Evolutionary conservation across 345 rosid genomes (phyloP).

Genomic region (Noccaea caerulescens): DNA sequence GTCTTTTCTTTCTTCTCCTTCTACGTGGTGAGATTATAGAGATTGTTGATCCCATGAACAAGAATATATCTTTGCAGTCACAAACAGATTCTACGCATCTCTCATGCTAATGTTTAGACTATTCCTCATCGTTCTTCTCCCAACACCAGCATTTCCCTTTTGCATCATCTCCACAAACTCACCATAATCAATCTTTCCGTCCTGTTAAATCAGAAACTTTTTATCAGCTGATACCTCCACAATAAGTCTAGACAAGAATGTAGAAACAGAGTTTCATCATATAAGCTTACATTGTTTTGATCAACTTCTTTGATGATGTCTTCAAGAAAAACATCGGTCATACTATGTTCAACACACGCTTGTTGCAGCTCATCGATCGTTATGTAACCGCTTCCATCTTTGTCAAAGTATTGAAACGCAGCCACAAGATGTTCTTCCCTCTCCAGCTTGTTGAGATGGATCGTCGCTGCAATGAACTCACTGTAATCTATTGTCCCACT

Average conservation of each 20-base stretch:
- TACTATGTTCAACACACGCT: slow-evolving; percentile 89
- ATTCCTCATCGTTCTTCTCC: slow-evolving; percentile 97
- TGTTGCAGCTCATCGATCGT: slow-evolving; percentile 98
- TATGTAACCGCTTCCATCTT: slow-evolving; percentile 94
- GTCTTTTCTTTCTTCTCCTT: slow-evolving; percentile 19
- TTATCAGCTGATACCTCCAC: neutral
- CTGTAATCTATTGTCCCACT: slow-evolving; percentile 97
- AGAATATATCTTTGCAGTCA: slow-evolving; percentile 13
- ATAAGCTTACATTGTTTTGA: slow-evolving; percentile 82
- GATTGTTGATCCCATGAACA: slow-evolving; percentile 8
- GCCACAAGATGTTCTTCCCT: slow-evolving; percentile 97
- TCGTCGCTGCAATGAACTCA: slow-evolving; percentile 97
- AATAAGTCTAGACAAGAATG: slow-evolving; percentile 12
- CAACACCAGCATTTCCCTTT: slow-evolving; percentile 89
- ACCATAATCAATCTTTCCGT: slow-evolving; percentile 92
- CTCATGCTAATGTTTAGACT: slow-evolving; percentile 95
- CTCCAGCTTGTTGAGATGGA: slow-evolving; percentile 95
- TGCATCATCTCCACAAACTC: slow-evolving; percentile 99
- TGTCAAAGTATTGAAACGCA: slow-evolving; percentile 92
- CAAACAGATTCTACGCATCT: slow-evolving; percentile 49
- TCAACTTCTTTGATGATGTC: slow-evolving; percentile 96
- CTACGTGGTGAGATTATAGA: slow-evolving; percentile 10
- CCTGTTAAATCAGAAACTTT: slow-evolving; percentile 46
- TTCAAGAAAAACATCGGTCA: slow-evolving; percentile 90
- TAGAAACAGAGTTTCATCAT: neutral